Base-by-base conservation (phyloP, 306 rosid species). In the Coriaria nepalensis region DNA sequence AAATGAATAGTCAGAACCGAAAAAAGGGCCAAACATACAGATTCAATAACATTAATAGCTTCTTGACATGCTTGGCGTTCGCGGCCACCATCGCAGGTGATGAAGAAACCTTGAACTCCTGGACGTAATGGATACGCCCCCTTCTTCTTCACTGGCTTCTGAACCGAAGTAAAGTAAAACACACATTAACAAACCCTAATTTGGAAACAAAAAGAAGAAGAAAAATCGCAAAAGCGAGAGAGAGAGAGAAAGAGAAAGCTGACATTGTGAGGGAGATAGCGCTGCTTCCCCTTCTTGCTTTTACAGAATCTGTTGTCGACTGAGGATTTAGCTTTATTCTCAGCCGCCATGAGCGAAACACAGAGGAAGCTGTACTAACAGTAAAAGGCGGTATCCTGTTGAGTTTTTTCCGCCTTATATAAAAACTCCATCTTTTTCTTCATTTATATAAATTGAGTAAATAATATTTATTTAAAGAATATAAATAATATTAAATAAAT, bases 51-150 rank as follows among this genome's bases (percentile, higher is more conserved):
- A 56, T 81, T 78, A 60, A 90, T 74, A 63, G 98, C 98, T 63
- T 90, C 95, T 0, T 64, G 70, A 13, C 85, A 77, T 53, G 98
- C 98, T 68, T 90, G 98, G 73, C 73, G 77, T 49, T 90, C 98
- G 38, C 98, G 73, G 56, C 95, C 94, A 0, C 98, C 98, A 13
- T 90, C 98, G 37, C 98, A 85, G 56, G 98, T 90, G 67, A 90
- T 79, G 66, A 81, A 90, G 73, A 90, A 81, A 0, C 98, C 98
- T 67, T 85, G 79, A 5, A 90, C 82, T 9, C 95, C 95, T 4
- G 98, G 95, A 38, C 57, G 73, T 52, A 90, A 68, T n/a, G 97
- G 97, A 46, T 81, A 68, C 12, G 80, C 56, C 11, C 95, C 98
- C 72, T 85, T 90, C 78, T 76, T 83, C 78, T 79, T 90, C 69